Evolutionary conservation across 1,139 yeast species (phyloP), one percentile per base, ranked within the genome.

Genomic region (Yamadazyma triangularis): DNA sequence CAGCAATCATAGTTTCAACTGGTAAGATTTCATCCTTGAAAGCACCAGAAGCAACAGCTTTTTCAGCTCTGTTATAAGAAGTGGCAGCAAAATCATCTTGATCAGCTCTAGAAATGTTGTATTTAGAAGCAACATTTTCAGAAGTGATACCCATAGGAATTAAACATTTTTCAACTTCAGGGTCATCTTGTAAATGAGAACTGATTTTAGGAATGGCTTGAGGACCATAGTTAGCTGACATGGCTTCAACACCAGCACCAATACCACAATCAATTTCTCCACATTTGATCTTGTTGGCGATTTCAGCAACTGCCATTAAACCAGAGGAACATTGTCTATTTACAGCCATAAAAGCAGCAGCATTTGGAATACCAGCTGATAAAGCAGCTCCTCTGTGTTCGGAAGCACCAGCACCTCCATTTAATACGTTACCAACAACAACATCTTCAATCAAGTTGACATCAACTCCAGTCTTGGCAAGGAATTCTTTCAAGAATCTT

Each of bases 251-350:
- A 54, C 97, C 97, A 31, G 80, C 80, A 27, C 93, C 97, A 36
- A 89, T 67, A 41, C 97, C 97, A 51, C 91, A 72, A 45, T 80
- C 87, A 47, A 89, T 87, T 69, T 88, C 95, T 27, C 96, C 96
- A 39, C 76, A 65, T 47, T 70, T 67, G 55, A 89, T 89, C 67
- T 86, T 85, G 65, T 83, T 85, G 48, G 96, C 95, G 51, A 89
- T 76, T 54, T 84, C 93, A 46, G 85, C 81, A 26, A 88, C 77
- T 14, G 96, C 94, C 73, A 88, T 84, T 48, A 89, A 70, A 28
- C 96, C 96, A 3, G 95, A 85, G 7, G 96, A 86, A 60, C 97
- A 89, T 60, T 87, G 96, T 64, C 97, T 79, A 70, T 89, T 89
- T 44, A 89, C 51, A 18, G 95, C 91, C 47, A 79, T 65, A 47